These are phyloP conservation scores for Tetraselmis chui DNA, from an alignment of 139 green algal genomes.

Conservation along the genomic window DNA sequence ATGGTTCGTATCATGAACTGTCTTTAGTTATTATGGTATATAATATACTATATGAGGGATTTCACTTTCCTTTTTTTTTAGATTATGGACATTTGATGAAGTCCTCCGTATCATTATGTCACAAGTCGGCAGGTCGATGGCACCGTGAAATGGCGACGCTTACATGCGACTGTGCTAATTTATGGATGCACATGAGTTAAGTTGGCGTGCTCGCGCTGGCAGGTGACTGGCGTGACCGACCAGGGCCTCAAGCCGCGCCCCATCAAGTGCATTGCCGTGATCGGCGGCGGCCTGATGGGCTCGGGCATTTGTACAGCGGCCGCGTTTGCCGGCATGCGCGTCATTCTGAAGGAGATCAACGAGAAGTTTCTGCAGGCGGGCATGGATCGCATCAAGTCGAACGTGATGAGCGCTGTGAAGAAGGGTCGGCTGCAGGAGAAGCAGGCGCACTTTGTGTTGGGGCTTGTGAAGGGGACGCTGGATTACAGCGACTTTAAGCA, in stretches of 20 bases:
- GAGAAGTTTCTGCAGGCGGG: conserved; percentile 89
- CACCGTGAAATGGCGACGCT: too few species aligned
- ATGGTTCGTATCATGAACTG: too few species aligned
- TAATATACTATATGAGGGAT: too few species aligned
- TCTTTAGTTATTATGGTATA: too few species aligned
- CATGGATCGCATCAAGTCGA: conserved; percentile 76
- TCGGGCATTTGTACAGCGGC: conserved; percentile 89
- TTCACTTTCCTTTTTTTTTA: too few species aligned
- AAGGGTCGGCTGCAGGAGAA: conserved; percentile 76
- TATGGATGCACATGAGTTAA: too few species aligned
- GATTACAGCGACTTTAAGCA: conserved; percentile 72
- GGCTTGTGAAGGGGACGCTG: conserved; percentile 62
- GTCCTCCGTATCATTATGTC: too few species aligned
- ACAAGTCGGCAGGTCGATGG: too few species aligned
- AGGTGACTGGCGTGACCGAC: conserved; percentile 74
- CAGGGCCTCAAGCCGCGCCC: conserved; percentile 69
- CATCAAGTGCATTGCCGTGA: conserved; percentile 75
- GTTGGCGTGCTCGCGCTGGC: not conserved
- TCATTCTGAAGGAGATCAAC: conserved; percentile 98
- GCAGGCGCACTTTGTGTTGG: conserved; percentile 47
- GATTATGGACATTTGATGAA: too few species aligned
- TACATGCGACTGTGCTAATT: too few species aligned
- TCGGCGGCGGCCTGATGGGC: conserved; percentile 97
- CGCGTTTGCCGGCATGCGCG: conserved; percentile 61
- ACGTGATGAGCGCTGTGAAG: conserved; percentile 82